Evolutionary conservation across 2,329 filamentous ascomycete species (phyloP), one percentile per base, ranked within the genome.

Genomic region (Colletotrichum plurivorum): DNA sequence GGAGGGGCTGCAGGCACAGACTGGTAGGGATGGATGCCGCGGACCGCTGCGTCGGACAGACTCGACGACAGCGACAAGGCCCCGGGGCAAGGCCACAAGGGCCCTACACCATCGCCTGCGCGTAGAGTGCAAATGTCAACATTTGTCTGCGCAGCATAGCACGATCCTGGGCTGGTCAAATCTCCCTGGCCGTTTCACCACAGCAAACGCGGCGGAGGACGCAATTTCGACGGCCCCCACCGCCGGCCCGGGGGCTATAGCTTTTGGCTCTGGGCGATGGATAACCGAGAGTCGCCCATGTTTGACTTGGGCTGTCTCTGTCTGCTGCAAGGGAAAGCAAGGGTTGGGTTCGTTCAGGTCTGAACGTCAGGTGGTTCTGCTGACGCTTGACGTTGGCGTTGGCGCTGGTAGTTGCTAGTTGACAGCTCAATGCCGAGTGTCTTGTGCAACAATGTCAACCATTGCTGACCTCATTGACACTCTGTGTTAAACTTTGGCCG

Each of bases 151-250:
- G 31, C 31, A 36, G 41, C 15, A 43, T 49, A 25, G 48, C 46
- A 57, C 60, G 53, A 57, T 54, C 65, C 53, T 52, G 55, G 66
- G 31, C 66, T 56, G 66, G 55, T 66, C 66, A 65, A 69, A 66
- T 69, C 66, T 69, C 55, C 66, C 55, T 69, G 49, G 49, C 62
- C 63, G 62, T 69, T 69, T 69, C 66, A 69, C 63, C 62, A 69
- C 62, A n/a, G 56, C 61, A 55, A 60, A 69, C 49, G 48, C 51
- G 62, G 62, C 55, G 48, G 66, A 69, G 62, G 66, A 51, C 18
- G 66, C 66, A 69, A 69, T 66, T 69, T 69, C 66, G 55, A 31
- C 49, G 31, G 16, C 55, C 66, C 45, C 66, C 66, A 66, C 62
- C 61, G 46, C 18, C 48, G 41, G 61, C 54, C 66, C 41, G 61